phyloP scores from a whole-genome alignment of 257 asterid genomes.

The Nicotiana otophora region DNA sequence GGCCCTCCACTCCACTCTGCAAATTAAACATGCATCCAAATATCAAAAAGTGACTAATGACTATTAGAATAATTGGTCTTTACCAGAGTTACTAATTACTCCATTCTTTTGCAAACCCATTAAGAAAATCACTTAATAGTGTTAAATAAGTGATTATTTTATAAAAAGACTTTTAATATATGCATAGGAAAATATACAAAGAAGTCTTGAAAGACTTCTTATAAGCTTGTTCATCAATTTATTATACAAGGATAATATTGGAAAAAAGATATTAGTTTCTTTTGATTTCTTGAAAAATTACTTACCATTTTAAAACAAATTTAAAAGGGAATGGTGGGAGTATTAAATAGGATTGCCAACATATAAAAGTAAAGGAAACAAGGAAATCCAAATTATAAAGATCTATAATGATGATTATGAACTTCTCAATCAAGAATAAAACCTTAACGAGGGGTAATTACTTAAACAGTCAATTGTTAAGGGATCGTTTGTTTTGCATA shows the following conservation, averaged over 20 bases:
- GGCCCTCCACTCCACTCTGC: constrained; percentile 12
- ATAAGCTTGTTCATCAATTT: no score
- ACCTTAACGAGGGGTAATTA: not conserved
- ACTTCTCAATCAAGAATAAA: not conserved
- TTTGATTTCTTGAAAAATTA: no score
- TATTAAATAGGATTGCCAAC: not conserved
- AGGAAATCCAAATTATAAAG: not conserved
- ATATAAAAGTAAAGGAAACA: not conserved
- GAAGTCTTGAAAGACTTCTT: no score
- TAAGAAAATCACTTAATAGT: no score
- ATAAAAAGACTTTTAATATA: no score
- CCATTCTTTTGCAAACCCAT: no score
- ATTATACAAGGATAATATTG: no score
- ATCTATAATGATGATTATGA: not conserved
- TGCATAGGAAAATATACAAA: no score
- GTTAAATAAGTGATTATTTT: no score
- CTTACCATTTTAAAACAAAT: no score
- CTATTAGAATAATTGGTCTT: not conserved
- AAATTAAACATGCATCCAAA: constrained; percentile 4
- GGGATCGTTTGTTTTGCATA: not conserved
- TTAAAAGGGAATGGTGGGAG: no score
- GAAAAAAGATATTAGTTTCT: no score
- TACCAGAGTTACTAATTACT: not conserved
- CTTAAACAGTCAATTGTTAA: not conserved
- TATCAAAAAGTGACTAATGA: not conserved